Evolutionary conservation across 1,139 yeast species (phyloP), one percentile per base, ranked within the genome.

Genomic region (Hyphopichia pseudoburtonii): DNA sequence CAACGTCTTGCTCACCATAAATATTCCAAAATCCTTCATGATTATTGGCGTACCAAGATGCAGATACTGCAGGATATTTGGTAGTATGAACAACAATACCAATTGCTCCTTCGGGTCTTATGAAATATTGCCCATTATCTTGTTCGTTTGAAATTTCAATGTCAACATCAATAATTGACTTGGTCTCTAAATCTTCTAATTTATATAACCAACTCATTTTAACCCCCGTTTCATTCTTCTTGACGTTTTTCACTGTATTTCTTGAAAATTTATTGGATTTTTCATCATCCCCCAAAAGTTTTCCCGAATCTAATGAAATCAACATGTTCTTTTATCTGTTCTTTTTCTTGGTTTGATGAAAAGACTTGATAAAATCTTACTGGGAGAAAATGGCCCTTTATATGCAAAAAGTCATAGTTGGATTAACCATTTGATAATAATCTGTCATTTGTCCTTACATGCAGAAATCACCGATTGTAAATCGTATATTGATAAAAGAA

Each of bases 31-130:
- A 42, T 12, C 50, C 52, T 17, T 42, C 39, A 32, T 48, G 51
- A 33, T 42, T 44, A 27, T 35, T 34, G 21, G 43, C 55, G 32
- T 50, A 48, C 59, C 58, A 54, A 10, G 53, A 56, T 15, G 56
- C 56, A 24, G 51, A 35, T 1, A 54, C 53, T 12, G 51, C 52
- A n/a, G 54, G 54, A 4, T 50, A 54, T 12, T 43, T 41, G 3
- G 45, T 41, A 2, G 55, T 35, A 33, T 35, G 46, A 19, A 47
- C 45, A 18, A 48, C 35, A 2, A 48, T 43, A 5, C 52, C 52
- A 31, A 42, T 33, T 18, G 43, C 47, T 21, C 32, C 43, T 17
- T 37, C 33, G 5, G 49, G 47, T 3, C 47, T 28, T 18, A 38
- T 33, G 26, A 30, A 49, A 30, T 49, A 49, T 31, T 48, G 47